Conservation (phyloP, 1,284 basidiomycete species). For the Kwoniella shivajii region DNA sequence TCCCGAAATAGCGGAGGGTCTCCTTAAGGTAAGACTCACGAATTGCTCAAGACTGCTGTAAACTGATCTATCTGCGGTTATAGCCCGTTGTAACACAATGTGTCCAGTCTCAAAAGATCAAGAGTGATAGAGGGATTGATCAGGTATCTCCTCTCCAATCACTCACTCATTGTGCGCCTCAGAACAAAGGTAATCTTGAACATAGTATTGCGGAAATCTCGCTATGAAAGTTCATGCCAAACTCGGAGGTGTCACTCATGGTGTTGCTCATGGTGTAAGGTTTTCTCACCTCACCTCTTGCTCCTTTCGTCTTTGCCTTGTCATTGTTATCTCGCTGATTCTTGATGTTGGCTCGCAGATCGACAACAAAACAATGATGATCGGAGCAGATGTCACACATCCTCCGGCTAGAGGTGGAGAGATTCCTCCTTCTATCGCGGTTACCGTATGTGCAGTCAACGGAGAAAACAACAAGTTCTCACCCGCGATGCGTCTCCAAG, state of each 20-base stretch:
- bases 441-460: constrained; percentile 53
- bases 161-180: not conserved
- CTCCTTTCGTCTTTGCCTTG: not conserved
- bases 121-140: constrained; percentile 46
- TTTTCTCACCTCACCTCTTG: too few relatives aligned
- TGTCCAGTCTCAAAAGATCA: constrained; percentile 50
- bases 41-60: not conserved
- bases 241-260: constrained; percentile 57
- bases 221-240: constrained; percentile 56
- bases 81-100: constrained; percentile 52
- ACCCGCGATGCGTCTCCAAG: constrained; percentile 54
- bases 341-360: constrained; percentile 19
- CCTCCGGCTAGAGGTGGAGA: constrained; percentile 38
- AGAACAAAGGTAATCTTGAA: not conserved
- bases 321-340: not conserved
- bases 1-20: constrained; percentile 11
- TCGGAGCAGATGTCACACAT: constrained; percentile 52
- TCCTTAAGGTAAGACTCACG: constrained; percentile 14
- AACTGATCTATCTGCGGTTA: not conserved
- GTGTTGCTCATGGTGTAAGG: constrained; percentile 24
- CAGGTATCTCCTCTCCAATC: constrained; percentile 34
- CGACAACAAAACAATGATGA: constrained; percentile 54
- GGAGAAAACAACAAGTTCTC: constrained; percentile 50
- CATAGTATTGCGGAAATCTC: constrained; percentile 29
- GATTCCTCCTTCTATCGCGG: constrained; percentile 56